Evolutionary conservation across 2,329 filamentous ascomycete genomes (phyloP), one percentile per base, ranked within the genome.

Genomic region (Fusarium sp.): DNA sequence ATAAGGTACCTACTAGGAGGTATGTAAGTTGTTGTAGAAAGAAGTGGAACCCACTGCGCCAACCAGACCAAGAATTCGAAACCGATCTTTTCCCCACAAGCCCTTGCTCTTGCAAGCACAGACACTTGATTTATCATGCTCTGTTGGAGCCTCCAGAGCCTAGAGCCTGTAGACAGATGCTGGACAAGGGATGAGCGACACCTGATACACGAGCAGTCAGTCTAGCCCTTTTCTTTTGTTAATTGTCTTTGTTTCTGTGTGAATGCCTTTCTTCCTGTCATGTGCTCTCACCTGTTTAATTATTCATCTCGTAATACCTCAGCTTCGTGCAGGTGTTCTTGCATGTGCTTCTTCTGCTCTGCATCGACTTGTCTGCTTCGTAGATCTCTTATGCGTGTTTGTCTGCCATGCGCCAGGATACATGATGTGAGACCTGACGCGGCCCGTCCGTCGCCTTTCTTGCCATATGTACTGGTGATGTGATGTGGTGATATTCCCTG

Each of bases 321-420:
- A 25, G 33, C 18, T 29, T 21, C 39, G 27, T 29, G 10, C 42
- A 48, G 42, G 25, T 48, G 36, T 42, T 65, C 43, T 48, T 51
- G 40, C 50, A 52, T 64, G 40, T 67, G 33, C 46, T 37, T 31
- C 23, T 43, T 20, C 11, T 40, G 15, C 37, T 54, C 20, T 49
- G 20, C 21, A 48, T 49, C 21, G 27, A 14, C 37, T 18, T 40
- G 18, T 18, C 37, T 29, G 36, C 48, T 51, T 47, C 37, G 52
- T 47, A 64, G 47, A 65, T 65, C 60, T 60, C 41, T 61, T 37
- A 54, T 68, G 50, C 59, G 65, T 66, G 60, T 65, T 65, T 67
- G 65, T 47, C 52, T 50, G 39, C 60, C 55, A 61, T 66, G 64
- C 57, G 54, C 61, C 49, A 35, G 25, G 61, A 37, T 48, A 68